Evolutionary conservation across 441 rosid genomes (phyloP).

Genomic region (Metrosideros polymorpha): DNA sequence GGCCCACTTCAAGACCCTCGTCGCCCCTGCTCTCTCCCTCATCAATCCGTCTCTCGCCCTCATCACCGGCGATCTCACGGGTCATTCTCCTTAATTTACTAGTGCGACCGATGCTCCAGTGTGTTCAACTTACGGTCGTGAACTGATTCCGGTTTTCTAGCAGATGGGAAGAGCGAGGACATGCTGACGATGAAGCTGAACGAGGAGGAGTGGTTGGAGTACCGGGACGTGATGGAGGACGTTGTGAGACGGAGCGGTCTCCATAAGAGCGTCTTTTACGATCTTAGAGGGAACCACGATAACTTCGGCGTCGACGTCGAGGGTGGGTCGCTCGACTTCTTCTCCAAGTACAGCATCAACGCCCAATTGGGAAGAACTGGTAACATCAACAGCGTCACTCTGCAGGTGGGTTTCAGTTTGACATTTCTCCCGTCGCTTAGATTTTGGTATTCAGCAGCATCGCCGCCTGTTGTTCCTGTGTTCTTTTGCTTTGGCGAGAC

Average conservation of each 20-base stretch:
- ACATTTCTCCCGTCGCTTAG: not conserved
- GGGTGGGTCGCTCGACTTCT: slow-evolving; percentile 68
- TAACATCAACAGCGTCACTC: slow-evolving; percentile 50
- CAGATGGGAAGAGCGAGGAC: slow-evolving; percentile 93
- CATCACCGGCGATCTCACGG: slow-evolving; percentile 93
- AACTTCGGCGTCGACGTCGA: slow-evolving; percentile 69
- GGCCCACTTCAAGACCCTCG: slow-evolving; percentile 39
- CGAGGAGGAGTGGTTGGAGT: slow-evolving; percentile 80
- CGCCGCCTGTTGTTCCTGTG: not conserved
- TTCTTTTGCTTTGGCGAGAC: not conserved
- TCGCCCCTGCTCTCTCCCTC: slow-evolving; percentile 60
- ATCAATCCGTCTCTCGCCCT: slow-evolving; percentile 83
- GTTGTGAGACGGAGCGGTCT: slow-evolving; percentile 56
- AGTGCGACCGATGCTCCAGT: not conserved
- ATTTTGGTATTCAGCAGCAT: not conserved
- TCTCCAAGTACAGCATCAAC: slow-evolving; percentile 71
- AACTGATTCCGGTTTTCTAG: not conserved
- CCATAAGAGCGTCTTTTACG: slow-evolving; percentile 63
- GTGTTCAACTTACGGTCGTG: not conserved
- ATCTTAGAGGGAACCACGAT: slow-evolving; percentile 94
- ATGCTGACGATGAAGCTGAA: slow-evolving; percentile 73
- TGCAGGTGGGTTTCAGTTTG: slow-evolving; percentile 46
- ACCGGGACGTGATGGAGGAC: slow-evolving; percentile 59
- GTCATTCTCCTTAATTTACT: slow-evolving; percentile 18
- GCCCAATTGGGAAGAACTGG: slow-evolving; percentile 52